Conservation (phyloP, 176 grass and related monocot genomes). For the Triticum aestivum region IWGSC_CS_RefSeq_v2.1 NC_057813.1:214984001-214984500, state of each 20-base stretch:
- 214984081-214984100: background rate
- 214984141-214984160: background rate
- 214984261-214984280: background rate
- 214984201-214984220: background rate
- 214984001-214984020: background rate
- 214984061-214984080: background rate
- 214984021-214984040: background rate
- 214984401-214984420: background rate
- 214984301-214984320: background rate
- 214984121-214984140: background rate
- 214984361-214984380: background rate
- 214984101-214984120: constrained; percentile 6
- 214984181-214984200: background rate
- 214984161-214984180: background rate
- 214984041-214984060: background rate
- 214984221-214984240: background rate
- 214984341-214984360: background rate
- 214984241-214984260: background rate
- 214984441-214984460: background rate
- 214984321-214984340: background rate
- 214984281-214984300: background rate
- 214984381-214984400: background rate
- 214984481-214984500: background rate
- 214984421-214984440: background rate
- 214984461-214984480: background rate